These are phyloP conservation scores for Naganishia vaughanmartiniae DNA, from an alignment of 768 basidiomycete genomes.

Conservation along the genomic window DNA sequence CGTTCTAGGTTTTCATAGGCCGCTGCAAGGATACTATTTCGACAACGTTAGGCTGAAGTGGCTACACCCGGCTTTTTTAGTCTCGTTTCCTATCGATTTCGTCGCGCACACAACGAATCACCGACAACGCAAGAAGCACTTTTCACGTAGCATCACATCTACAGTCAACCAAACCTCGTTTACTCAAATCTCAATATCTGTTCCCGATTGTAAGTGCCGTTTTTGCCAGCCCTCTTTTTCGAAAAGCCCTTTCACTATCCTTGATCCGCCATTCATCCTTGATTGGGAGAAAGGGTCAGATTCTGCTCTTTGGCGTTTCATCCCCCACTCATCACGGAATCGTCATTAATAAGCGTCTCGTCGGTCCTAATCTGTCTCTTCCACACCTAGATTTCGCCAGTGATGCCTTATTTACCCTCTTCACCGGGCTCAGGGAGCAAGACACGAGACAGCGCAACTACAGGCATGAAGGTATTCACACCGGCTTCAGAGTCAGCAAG, in stretches of 20 bases:
- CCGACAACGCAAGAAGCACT: too few relatives aligned
- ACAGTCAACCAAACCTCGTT: neutral
- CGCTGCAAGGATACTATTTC: neutral
- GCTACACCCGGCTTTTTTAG: neutral
- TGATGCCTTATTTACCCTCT: slow-evolving; percentile 17
- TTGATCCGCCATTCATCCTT: neutral
- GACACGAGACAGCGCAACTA: neutral
- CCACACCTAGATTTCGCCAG: neutral
- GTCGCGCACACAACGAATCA: too few relatives aligned
- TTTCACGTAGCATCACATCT: too few relatives aligned
- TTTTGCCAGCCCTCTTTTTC: neutral
- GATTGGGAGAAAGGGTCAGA: neutral
- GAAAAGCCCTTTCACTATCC: neutral
- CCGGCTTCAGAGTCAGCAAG: too few relatives aligned
- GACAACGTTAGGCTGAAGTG: neutral
- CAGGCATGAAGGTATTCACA: neutral
- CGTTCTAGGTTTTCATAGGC: neutral
- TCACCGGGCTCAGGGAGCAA: neutral
- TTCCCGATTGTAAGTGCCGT: neutral
- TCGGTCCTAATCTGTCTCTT: neutral
- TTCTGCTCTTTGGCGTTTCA: neutral
- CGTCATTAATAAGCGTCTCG: neutral
- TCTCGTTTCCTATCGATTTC: neutral
- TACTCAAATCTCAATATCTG: neutral
- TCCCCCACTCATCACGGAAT: neutral